phyloP scores from a whole-genome alignment of 176 grass and related monocot species.

The Raddia guianensis region DNA sequence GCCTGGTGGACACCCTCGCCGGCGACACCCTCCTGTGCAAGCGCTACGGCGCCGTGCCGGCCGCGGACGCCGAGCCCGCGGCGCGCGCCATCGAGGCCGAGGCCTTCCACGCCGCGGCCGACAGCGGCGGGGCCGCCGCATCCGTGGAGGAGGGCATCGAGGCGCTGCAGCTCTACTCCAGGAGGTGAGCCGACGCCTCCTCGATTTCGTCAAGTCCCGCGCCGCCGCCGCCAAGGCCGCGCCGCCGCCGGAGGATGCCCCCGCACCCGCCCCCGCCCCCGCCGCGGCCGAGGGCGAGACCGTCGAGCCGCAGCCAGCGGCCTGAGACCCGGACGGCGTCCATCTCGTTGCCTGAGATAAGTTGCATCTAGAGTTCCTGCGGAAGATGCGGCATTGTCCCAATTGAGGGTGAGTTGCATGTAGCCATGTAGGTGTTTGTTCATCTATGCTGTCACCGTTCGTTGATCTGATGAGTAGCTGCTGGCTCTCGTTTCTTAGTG shows the following conservation, averaged over 20 bases:
- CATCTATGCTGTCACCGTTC: constrained; percentile 33
- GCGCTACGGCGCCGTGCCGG: constrained; percentile 69
- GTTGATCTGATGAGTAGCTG: not conserved
- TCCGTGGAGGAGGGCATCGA: constrained; percentile 76
- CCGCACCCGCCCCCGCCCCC: not conserved
- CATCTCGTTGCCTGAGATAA: not conserved
- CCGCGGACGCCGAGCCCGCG: constrained; percentile 54
- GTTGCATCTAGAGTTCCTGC: constrained; percentile 18
- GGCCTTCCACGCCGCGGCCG: constrained; percentile 59
- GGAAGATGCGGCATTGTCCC: not conserved
- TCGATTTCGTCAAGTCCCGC: constrained; percentile 64
- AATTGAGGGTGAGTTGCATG: constrained; percentile 7
- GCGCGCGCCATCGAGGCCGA: constrained; percentile 77
- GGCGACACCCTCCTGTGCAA: constrained; percentile 69
- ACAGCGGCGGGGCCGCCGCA: constrained; percentile 36
- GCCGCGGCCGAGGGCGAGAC: not conserved
- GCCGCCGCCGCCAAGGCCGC: constrained; percentile 35
- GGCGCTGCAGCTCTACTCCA: constrained; percentile 82
- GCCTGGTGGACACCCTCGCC: constrained; percentile 76
- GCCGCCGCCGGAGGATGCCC: constrained; percentile 13
- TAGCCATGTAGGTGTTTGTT: constrained; percentile 38
- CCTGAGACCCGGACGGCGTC: constrained; percentile 15
- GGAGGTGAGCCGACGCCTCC: constrained; percentile 78
- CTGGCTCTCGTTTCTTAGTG: not conserved
- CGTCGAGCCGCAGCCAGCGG: constrained; percentile 18